Percentiles rank a stretch among this genome's conserved stretches.
These are phyloP conservation scores for Angophora floribunda DNA, from an alignment of 345 rosid genomes.

Conservation along the genomic window DNA sequence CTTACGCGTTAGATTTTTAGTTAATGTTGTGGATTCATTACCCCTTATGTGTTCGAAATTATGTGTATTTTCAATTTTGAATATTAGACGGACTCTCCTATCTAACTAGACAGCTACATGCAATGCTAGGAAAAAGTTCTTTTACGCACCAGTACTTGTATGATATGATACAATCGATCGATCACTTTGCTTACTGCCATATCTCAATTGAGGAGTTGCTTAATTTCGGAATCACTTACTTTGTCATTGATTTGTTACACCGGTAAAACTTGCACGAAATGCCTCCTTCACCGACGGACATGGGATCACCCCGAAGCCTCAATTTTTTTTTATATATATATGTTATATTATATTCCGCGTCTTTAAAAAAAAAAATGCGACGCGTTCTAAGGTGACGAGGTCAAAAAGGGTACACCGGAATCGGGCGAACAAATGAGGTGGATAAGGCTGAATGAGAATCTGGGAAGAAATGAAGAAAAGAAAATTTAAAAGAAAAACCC, in stretches of 20 bases:
- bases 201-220: background rate
- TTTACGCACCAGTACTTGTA: rapidly evolving
- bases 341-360: too few species aligned
- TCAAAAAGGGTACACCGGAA: background rate
- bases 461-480: background rate
- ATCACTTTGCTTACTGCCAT: background rate
- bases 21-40: background rate
- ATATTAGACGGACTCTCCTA: background rate
- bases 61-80: background rate
- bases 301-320: too few species aligned
- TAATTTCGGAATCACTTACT: rapidly evolving
- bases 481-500: background rate
- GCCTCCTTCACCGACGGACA: background rate
- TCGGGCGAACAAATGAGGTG: background rate
- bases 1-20: background rate
- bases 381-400: background rate
- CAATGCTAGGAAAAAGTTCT: too few species aligned
- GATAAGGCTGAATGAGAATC: background rate
- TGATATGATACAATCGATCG: background rate
- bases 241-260: background rate
- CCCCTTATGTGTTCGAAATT: background rate
- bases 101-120: background rate
- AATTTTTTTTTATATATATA: too few species aligned
- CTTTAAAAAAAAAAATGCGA: background rate
- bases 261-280: background rate